Evolutionary conservation across 768 basidiomycete species (phyloP).

Genomic region (Cubamyces lactineus): DNA sequence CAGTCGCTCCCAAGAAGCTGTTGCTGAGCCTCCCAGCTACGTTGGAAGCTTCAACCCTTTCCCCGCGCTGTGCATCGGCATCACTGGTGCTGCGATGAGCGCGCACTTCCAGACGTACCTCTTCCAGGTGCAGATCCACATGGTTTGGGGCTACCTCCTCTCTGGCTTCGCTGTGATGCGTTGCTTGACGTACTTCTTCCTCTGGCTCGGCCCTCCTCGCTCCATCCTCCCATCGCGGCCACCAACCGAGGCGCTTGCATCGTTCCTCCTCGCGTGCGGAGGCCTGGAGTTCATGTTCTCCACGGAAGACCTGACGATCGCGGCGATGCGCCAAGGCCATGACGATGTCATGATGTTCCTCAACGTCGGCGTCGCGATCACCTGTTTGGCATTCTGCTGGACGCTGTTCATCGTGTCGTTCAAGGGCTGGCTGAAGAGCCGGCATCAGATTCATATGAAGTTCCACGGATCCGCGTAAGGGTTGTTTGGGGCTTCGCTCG

Average conservation of each 20-base stretch:
- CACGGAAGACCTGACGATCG: constrained; percentile 85
- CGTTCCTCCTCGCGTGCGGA: constrained; percentile 86
- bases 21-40: constrained; percentile 75
- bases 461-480: constrained; percentile 43
- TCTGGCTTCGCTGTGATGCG: constrained; percentile 77
- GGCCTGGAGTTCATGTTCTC: constrained; percentile 90
- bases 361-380: constrained; percentile 82
- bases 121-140: constrained; percentile 94
- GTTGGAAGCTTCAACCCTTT: constrained; percentile 85
- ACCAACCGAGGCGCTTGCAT: constrained; percentile 88
- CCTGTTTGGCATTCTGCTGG: constrained; percentile 89
- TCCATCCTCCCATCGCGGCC: constrained; percentile 90
- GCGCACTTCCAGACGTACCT: constrained; percentile 89
- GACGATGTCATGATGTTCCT: constrained; percentile 92
- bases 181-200: constrained; percentile 91
- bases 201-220: constrained; percentile 83
- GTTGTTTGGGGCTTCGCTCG: not conserved
- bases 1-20: constrained; percentile 41
- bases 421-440: constrained; percentile 77
- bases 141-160: constrained; percentile 89
- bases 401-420: constrained; percentile 70
- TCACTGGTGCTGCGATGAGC: constrained; percentile 92
- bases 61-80: constrained; percentile 90
- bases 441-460: constrained; percentile 34
- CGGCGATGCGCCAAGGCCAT: constrained; percentile 87